Evolutionary conservation across 106 monocot genomes (phyloP).

Genomic region (Phalaenopsis equestris): DNA sequence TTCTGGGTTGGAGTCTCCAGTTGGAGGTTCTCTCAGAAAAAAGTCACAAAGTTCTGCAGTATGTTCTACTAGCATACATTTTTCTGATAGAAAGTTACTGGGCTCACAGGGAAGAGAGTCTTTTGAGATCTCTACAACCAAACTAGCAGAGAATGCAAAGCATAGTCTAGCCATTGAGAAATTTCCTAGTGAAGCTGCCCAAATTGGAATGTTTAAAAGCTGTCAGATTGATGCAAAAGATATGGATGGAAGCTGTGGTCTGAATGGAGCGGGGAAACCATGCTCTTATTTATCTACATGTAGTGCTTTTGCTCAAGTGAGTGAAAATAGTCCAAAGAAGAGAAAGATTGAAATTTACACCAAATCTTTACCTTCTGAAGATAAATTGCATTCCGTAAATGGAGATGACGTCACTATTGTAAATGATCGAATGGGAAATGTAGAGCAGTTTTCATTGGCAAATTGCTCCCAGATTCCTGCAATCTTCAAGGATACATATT

Average conservation of each 20-base stretch:
- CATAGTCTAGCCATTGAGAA: conserved; percentile 6
- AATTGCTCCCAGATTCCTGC: background rate
- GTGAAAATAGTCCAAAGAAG: conserved; percentile 23
- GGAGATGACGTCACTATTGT: conserved; percentile 5
- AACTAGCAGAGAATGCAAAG: conserved; percentile 26
- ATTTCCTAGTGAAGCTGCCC: conserved; percentile 11
- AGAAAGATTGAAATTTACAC: conserved; percentile 23
- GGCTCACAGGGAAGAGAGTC: conserved; percentile 83
- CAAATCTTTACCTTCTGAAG: conserved; percentile 16
- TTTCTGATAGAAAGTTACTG: conserved; percentile 71
- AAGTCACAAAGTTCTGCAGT: conserved; percentile 45
- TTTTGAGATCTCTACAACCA: conserved; percentile 21
- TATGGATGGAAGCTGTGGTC: conserved; percentile 10
- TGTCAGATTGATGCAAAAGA: conserved; percentile 8
- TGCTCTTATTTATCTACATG: background rate
- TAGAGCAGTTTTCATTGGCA: background rate
- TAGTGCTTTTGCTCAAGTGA: conserved; percentile 6
- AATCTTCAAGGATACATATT: background rate
- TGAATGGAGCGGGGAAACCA: conserved; percentile 9
- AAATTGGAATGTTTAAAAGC: background rate
- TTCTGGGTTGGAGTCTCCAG: conserved; percentile 45
- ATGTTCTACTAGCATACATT: conserved; percentile 41
- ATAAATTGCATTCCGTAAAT: conserved; percentile 6
- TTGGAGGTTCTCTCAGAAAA: conserved; percentile 38
- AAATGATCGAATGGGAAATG: conserved; percentile 13